Evolutionary conservation across 176 grass and related monocot genomes (phyloP).

Genomic region (Eragrostis nindensis): DNA sequence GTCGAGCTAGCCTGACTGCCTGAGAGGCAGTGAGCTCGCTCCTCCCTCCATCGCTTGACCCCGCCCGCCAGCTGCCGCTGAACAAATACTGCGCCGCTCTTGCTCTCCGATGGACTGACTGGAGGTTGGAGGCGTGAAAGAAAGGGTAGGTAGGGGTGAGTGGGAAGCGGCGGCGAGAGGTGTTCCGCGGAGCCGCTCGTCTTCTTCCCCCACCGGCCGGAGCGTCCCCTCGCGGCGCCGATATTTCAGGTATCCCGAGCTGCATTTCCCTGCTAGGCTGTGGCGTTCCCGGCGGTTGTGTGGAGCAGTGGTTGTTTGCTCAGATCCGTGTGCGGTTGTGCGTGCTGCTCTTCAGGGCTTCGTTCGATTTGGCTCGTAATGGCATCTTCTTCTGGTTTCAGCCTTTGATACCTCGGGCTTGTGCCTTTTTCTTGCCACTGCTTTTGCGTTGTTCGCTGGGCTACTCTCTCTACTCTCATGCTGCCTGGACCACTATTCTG

Average conservation of each 20-base stretch:
- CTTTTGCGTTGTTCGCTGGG: not conserved
- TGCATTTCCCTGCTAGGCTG: constrained; percentile 18
- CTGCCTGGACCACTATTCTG: too few species aligned
- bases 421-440: not conserved
- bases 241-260: constrained; percentile 37
- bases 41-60: not conserved
- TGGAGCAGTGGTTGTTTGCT: not conserved
- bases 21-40: not conserved
- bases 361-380: not conserved
- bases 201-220: constrained; percentile 1
- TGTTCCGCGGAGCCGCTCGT: not conserved
- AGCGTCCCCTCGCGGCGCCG: not conserved
- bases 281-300: not conserved
- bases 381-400: not conserved
- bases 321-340: constrained; percentile 44
- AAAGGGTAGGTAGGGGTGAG: constrained; percentile 29
- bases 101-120: constrained; percentile 17
- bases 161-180: not conserved
- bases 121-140: constrained; percentile 36
- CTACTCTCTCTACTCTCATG: not conserved
- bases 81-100: constrained; percentile 8
- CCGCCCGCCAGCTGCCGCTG: not conserved
- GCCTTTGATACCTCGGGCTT: constrained; percentile 3
- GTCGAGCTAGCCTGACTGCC: not conserved
- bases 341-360: not conserved